These are phyloP conservation scores for Xylariaceae sp. DNA, from an alignment of 2,329 filamentous ascomycete genomes.

Conservation along the genomic window DNA sequence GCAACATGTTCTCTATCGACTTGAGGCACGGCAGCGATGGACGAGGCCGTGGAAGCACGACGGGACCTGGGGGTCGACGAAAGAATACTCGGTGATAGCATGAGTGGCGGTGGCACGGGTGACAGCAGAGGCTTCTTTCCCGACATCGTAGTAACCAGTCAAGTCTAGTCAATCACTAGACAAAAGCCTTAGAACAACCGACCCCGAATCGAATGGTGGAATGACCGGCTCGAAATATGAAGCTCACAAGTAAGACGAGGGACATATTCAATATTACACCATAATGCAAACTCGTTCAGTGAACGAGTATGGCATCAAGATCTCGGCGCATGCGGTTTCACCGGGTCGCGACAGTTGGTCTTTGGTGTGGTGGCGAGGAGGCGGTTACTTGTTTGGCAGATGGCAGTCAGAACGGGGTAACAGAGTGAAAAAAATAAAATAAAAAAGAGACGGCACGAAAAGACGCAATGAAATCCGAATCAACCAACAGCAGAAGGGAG, in stretches of 20 bases:
- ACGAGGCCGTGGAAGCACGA: constrained; percentile 40
- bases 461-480: background rate
- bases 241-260: constrained; percentile 1
- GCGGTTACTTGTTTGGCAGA: background rate
- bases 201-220: constrained; percentile 1
- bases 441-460: background rate
- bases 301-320: background rate
- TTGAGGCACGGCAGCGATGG: constrained; percentile 42
- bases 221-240: background rate
- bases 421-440: background rate
- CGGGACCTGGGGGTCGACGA: constrained; percentile 33
- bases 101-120: constrained; percentile 35
- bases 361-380: background rate
- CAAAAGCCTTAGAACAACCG: background rate
- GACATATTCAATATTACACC: constrained; percentile 6
- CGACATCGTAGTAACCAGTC: constrained; percentile 27
- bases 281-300: background rate
- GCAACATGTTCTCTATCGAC: constrained; percentile 70
- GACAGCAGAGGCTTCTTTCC: constrained; percentile 27
- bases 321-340: constrained; percentile 1
- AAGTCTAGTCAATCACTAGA: background rate
- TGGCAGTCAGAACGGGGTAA: background rate
- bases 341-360: background rate
- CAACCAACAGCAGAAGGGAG: background rate
- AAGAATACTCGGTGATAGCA: constrained; percentile 27